A percentile compares a stretch with the other conserved stretches of the same genome.
These are phyloP conservation scores for Ulvella scutata DNA, from an alignment of 139 green algal species.

Conservation along the genomic window DNA sequence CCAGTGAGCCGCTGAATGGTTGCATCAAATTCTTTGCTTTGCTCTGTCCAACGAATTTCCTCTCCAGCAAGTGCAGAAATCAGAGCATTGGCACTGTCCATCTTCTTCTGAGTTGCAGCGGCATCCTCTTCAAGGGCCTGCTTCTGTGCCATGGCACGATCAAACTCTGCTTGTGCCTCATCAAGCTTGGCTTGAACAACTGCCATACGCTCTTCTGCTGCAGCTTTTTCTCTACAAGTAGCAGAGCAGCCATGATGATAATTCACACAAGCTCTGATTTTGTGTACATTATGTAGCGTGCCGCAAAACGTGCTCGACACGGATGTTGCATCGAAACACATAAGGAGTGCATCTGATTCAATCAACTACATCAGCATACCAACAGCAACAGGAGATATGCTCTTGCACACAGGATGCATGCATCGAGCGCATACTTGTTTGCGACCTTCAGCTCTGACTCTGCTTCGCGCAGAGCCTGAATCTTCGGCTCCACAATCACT, in stretches of 20 bases:
- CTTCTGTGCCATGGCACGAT: slow-evolving; percentile 84
- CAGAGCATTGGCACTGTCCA: slow-evolving; percentile 79
- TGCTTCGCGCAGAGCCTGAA: slow-evolving; percentile 54
- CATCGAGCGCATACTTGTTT: neutral
- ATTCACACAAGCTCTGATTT: too few species aligned
- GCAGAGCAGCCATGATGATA: neutral
- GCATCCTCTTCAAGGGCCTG: slow-evolving; percentile 78
- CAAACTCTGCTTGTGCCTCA: slow-evolving; percentile 83
- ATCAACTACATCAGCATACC: neutral
- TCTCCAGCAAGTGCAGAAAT: slow-evolving; percentile 80
- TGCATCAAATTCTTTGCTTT: slow-evolving; percentile 71
- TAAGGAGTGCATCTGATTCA: neutral
- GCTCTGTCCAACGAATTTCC: slow-evolving; percentile 75
- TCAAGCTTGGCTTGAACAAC: slow-evolving; percentile 80
- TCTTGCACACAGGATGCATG: neutral
- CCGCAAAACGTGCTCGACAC: too few species aligned
- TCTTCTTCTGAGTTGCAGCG: slow-evolving; percentile 62
- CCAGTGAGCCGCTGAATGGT: slow-evolving; percentile 72
- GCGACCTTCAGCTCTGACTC: slow-evolving; percentile 73
- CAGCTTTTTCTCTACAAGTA: slow-evolving; percentile 65
- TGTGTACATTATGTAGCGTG: too few species aligned
- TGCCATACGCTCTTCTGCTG: slow-evolving; percentile 73
- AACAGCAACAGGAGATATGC: neutral
- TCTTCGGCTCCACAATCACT: slow-evolving; percentile 89
- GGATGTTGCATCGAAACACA: too few species aligned